These are phyloP conservation scores for Ogataea neopini DNA, from an alignment of 805 yeast genomes.

Conservation along the genomic window DNA sequence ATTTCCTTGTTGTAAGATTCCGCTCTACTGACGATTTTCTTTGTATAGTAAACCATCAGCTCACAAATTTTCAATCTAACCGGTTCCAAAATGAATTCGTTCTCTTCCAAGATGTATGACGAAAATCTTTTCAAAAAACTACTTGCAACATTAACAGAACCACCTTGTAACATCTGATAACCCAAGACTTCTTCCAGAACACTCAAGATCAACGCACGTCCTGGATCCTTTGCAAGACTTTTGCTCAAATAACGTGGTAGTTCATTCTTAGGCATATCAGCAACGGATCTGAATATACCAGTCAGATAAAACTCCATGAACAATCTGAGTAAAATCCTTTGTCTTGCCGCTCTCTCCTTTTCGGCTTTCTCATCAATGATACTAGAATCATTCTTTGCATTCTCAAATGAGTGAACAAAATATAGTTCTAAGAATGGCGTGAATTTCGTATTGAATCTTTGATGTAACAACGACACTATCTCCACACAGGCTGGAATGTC, in stretches of 20 bases:
- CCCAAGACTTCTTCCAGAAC: constrained; percentile 46
- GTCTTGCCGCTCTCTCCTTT: constrained; percentile 39
- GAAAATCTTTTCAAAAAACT: constrained; percentile 52
- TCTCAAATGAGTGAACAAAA: constrained; percentile 43
- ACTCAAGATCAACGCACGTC: constrained; percentile 42
- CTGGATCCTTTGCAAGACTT: constrained; percentile 32
- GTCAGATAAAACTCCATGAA: constrained; percentile 58
- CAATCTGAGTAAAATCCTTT: constrained; percentile 50
- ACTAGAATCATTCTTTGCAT: constrained; percentile 27
- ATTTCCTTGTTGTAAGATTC: constrained; percentile 39
- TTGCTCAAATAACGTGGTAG: constrained; percentile 46
- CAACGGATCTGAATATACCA: constrained; percentile 52
- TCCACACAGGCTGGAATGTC: constrained; percentile 68
- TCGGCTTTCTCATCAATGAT: constrained; percentile 16
- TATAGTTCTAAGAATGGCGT: constrained; percentile 49
- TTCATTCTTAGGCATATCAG: constrained; percentile 42
- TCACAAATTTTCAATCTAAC: constrained; percentile 34
- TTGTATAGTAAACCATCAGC: constrained; percentile 44
- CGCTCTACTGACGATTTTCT: constrained; percentile 42
- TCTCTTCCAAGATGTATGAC: constrained; percentile 34
- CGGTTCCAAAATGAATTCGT: constrained; percentile 31
- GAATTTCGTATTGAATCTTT: constrained; percentile 59
- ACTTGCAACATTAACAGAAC: constrained; percentile 41
- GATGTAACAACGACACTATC: constrained; percentile 72
- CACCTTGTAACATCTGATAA: constrained; percentile 36